Base-by-base conservation (phyloP, 192 early-diverging fungal species). In the Physocladia obscura region DNA sequence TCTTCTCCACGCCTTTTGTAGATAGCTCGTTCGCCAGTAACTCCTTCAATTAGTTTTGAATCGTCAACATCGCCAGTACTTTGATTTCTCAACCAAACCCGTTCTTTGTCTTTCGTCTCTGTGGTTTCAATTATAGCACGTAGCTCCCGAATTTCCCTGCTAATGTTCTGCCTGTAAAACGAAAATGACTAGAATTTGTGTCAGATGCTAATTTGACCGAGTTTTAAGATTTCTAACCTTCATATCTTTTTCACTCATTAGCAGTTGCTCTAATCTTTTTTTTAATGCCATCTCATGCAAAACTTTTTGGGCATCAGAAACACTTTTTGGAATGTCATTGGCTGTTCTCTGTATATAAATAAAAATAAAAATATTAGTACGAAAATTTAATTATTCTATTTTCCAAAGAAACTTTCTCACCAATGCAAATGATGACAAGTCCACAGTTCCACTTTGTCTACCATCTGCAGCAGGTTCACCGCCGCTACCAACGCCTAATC, bases 1-100 rank as follows among this genome's bases (percentile, higher is more conserved):
- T 82, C 82, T 17, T 91, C 90, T n/a, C 92, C 92, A 34, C 92
- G 81, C 4, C 86, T 77, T 76, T 92, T 93, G 75, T 91, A 93
- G 57, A 93, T 91, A 34, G 86, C 81, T 26, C 81, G 79, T 32
- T 92, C 90, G 1, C 92, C 92, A 4, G 89, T 90, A 11, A 93
- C 55, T 22, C 90, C 91, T 69, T 89, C 88, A 48, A 71, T 79
- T 74, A 93, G 75, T 60, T 90, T 93, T 0, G 85, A 86, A 64
- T 93, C 92, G 57, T 93, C 92, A 51, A 93, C 57, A 59, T 93
- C 92, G 24, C 92, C 92, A 17, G 89, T 86, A 29, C 82, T 85
- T 69, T 92, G 89, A 70, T 90, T 91, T 58, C 87, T 84, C 21
- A 93, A 77, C 92, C 92, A 93, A 13, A 90, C 85, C 8, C 92